Percentiles rank a stretch among this genome's conserved stretches.
These are phyloP conservation scores for Schwanniomyces pseudopolymorphus DNA, from an alignment of 805 yeast genomes.

Conservation along the genomic window DNA sequence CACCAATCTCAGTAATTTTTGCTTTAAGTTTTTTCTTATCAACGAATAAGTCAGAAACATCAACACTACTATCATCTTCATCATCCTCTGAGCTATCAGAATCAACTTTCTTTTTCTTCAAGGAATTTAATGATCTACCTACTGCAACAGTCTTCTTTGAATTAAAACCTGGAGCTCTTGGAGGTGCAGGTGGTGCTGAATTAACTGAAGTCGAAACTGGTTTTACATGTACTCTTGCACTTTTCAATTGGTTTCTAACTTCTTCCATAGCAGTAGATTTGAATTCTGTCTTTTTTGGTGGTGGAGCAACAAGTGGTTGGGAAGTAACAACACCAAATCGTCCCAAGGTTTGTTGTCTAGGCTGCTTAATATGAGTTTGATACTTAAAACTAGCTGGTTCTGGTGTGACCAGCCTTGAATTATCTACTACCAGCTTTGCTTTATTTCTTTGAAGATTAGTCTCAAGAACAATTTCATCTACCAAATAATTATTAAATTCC, in stretches of 20 bases:
- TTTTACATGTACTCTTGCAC: slow-evolving; percentile 22
- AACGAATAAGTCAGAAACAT: slow-evolving; percentile 40
- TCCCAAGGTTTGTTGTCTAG: slow-evolving; percentile 35
- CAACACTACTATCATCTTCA: slow-evolving; percentile 25
- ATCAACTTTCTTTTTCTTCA: slow-evolving; percentile 29
- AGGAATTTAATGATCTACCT: slow-evolving; percentile 38
- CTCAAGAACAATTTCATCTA: slow-evolving; percentile 44
- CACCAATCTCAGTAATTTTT: slow-evolving; percentile 42
- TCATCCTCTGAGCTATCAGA: slow-evolving; percentile 37
- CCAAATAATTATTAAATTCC: slow-evolving; percentile 51
- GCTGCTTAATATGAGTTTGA: slow-evolving; percentile 19
- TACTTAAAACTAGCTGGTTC: slow-evolving; percentile 20
- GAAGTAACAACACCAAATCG: slow-evolving; percentile 33
- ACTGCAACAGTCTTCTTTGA: slow-evolving; percentile 24
- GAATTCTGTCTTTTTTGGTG: slow-evolving; percentile 28
- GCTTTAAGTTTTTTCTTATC: slow-evolving; percentile 32
- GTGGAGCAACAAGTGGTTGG: slow-evolving; percentile 35
- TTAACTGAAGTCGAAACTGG: slow-evolving; percentile 9
- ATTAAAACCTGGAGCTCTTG: slow-evolving; percentile 57
- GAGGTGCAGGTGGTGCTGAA: slow-evolving; percentile 41
- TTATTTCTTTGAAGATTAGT: slow-evolving; percentile 9
- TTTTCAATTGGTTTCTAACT: slow-evolving; percentile 30
- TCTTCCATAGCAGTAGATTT: slow-evolving; percentile 33
- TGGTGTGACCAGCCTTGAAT: slow-evolving; percentile 5
- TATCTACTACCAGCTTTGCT: slow-evolving; percentile 2